Percentiles rank a stretch among this genome's conserved stretches.
These are phyloP conservation scores for Ambrosia trifida DNA, from an alignment of 129 eudicot species.

Conservation along the genomic window DNA sequence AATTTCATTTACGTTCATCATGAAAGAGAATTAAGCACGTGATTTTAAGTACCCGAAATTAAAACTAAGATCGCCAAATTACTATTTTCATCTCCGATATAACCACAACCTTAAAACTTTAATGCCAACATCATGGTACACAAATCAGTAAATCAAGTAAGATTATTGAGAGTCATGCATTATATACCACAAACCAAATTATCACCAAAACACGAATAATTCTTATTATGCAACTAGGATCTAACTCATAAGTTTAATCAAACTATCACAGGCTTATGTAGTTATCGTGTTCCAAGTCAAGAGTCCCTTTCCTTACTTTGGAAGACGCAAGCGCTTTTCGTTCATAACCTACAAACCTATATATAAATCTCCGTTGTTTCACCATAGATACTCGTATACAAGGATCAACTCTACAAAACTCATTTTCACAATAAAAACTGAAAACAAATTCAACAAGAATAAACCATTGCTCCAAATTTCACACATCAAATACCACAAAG, in stretches of 20 bases:
- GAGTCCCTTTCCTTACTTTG: background rate
- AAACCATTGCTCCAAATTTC: constrained; percentile 30
- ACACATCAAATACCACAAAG: constrained; percentile 2
- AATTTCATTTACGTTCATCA: background rate
- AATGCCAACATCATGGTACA: background rate
- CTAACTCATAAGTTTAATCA: background rate
- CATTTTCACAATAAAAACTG: background rate
- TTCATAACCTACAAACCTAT: background rate
- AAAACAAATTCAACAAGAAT: constrained; percentile 11
- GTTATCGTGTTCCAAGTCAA: constrained; percentile 1
- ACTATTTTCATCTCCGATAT: constrained; percentile 9
- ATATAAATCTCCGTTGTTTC: background rate
- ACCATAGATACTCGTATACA: background rate
- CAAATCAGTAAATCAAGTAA: background rate
- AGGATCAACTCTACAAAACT: background rate
- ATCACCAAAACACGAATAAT: constrained; percentile 10
- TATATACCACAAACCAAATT: background rate
- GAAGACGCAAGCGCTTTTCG: background rate
- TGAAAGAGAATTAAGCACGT: background rate
- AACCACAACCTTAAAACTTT: background rate
- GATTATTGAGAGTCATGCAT: background rate
- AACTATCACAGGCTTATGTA: background rate
- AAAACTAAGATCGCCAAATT: background rate
- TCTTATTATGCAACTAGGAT: background rate
- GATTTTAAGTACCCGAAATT: background rate